Evolutionary conservation across 345 rosid genomes (phyloP).

Genomic region (Pistacia vera): DNA sequence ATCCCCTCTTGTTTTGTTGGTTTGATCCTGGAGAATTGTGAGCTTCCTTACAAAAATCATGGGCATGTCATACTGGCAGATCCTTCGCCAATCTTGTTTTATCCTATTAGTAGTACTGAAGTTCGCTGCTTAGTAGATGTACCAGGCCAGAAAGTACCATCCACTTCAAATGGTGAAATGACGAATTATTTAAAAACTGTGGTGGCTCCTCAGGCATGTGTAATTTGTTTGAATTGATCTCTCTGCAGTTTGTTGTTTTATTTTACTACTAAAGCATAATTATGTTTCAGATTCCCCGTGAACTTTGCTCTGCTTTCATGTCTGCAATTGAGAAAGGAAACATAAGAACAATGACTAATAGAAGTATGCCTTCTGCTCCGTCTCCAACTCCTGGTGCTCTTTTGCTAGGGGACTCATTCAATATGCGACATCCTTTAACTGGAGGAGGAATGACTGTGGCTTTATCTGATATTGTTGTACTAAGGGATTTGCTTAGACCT

Average conservation of each 20-base stretch:
- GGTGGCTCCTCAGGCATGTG: background rate
- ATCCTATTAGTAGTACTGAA: conserved; percentile 16
- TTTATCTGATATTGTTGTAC: background rate
- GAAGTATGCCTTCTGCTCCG: background rate
- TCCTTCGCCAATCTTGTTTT: conserved; percentile 8
- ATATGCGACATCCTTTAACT: background rate
- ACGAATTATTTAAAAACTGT: background rate
- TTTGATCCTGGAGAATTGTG: conserved; percentile 1
- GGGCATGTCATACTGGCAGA: conserved; percentile 14
- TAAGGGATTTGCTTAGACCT: background rate
- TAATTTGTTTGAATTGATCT: background rate
- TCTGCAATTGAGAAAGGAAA: conserved; percentile 10
- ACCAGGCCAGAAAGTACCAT: conserved; percentile 5
- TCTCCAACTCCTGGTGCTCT: background rate
- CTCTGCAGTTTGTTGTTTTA: background rate
- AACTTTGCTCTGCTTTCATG: conserved; percentile 4
- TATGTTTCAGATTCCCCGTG: conserved; percentile 5
- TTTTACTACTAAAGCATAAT: background rate
- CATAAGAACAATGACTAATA: conserved; percentile 4
- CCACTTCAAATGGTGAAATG: conserved; percentile 13
- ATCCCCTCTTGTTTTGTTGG: conserved; percentile 14
- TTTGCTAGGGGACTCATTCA: background rate
- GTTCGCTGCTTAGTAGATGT: conserved; percentile 9
- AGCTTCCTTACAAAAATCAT: conserved; percentile 14
- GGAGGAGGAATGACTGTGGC: conserved; percentile 10